Conservation (phyloP, 2,329 filamentous ascomycete genomes). For the Fusarium sp. region DNA sequence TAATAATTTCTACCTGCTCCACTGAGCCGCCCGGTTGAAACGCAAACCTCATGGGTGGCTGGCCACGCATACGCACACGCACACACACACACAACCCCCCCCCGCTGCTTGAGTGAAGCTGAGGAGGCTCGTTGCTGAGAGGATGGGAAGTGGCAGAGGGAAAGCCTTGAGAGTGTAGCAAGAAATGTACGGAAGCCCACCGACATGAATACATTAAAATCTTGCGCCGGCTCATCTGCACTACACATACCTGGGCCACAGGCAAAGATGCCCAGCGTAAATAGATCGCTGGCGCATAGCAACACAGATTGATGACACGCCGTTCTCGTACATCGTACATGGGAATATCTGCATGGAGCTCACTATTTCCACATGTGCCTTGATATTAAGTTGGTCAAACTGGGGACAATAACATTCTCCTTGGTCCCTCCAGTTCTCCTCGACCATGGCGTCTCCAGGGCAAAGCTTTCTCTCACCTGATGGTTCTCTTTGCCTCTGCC, state of each 20-base stretch:
- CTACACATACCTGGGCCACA: background rate
- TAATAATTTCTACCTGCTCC: conserved; percentile 35
- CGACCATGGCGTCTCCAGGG: background rate
- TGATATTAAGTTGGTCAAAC: background rate
- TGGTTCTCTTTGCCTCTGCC: conserved; percentile 4
- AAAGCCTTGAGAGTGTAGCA: background rate
- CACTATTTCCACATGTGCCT: conserved; percentile 6
- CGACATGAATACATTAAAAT: background rate
- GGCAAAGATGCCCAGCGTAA: background rate
- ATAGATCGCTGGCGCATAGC: conserved; percentile 10
- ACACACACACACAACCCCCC: background rate
- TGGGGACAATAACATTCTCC: background rate
- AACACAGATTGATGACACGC: background rate
- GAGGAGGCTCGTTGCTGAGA: background rate
- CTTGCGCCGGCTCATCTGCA: background rate
- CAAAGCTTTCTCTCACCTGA: background rate
- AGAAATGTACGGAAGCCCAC: background rate
- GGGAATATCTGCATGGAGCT: background rate
- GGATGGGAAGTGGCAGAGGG: background rate
- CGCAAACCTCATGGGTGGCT: conserved; percentile 18
- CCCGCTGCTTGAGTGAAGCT: conserved; percentile 24
- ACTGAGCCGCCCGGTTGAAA: conserved; percentile 20
- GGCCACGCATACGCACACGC: conserved; percentile 3
- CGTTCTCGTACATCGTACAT: conserved; percentile 3
- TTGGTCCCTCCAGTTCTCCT: background rate